Conservation (phyloP, 805 yeast species). For the Lipomyces orientalis region DNA sequence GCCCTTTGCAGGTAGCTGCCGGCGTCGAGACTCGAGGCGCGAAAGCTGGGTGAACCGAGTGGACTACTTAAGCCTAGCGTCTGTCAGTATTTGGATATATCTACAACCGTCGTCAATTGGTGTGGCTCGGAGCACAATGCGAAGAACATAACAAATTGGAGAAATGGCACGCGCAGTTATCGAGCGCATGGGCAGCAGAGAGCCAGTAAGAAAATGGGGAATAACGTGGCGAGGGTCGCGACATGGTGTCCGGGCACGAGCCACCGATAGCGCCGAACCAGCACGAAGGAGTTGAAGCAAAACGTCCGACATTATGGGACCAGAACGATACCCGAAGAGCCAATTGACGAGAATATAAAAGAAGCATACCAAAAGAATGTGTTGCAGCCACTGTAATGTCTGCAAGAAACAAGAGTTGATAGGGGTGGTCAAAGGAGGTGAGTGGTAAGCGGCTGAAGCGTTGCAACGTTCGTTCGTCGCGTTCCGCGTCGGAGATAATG, state of each 20-base stretch:
- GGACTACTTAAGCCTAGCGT: background rate
- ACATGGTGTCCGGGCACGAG: constrained; percentile 2
- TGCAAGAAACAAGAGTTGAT: background rate
- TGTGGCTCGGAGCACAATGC: too few relatives aligned
- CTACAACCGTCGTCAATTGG: background rate
- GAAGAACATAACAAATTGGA: too few relatives aligned
- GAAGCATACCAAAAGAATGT: constrained; percentile 1
- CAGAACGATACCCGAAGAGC: background rate
- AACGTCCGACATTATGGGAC: background rate
- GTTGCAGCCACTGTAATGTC: background rate
- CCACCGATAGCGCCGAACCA: constrained; percentile 8
- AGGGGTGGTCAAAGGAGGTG: background rate
- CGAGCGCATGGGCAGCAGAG: background rate
- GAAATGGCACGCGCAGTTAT: background rate
- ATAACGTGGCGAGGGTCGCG: background rate
- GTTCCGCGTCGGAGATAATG: background rate
- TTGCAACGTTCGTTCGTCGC: background rate
- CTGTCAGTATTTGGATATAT: background rate
- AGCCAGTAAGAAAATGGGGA: background rate
- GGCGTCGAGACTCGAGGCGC: background rate
- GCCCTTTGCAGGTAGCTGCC: too few relatives aligned
- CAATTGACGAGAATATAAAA: constrained; percentile 6
- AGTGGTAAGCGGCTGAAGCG: background rate
- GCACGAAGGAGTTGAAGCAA: background rate
- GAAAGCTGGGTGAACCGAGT: background rate